Evolutionary conservation across 2,329 filamentous ascomycete genomes (phyloP).

Genomic region (Colletotrichum lentis): DNA sequence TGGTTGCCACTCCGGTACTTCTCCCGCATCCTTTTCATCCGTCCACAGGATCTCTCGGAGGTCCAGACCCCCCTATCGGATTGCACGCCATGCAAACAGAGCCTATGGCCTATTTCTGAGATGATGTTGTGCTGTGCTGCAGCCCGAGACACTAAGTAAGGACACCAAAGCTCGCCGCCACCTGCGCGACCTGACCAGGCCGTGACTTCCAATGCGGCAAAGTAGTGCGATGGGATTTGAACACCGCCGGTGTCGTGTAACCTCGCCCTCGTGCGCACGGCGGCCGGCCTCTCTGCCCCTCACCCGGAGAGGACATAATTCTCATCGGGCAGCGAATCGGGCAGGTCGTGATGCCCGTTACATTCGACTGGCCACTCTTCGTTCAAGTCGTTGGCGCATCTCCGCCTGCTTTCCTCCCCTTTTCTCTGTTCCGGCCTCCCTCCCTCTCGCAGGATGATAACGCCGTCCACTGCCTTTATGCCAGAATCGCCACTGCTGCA

Average conservation of each 20-base stretch:
- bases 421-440: not conserved
- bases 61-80: slow-evolving; percentile 6
- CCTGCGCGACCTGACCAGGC: slow-evolving; percentile 4
- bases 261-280: slow-evolving; percentile 1
- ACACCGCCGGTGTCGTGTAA: not conserved
- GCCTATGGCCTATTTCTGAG: slow-evolving; percentile 3
- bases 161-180: not conserved
- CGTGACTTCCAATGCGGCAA: slow-evolving; percentile 1
- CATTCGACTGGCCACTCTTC: slow-evolving; percentile 10
- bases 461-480: slow-evolving; percentile 8
- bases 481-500: slow-evolving; percentile 17
- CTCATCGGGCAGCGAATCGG: slow-evolving; percentile 22
- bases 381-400: slow-evolving; percentile 5
- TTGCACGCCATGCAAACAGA: slow-evolving; percentile 1
- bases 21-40: not conserved
- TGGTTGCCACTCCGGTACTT: not conserved
- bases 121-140: not conserved
- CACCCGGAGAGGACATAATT: not conserved
- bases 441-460: not conserved
- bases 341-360: slow-evolving; percentile 16
- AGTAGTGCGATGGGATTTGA: slow-evolving; percentile 11
- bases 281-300: not conserved
- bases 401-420: no score
- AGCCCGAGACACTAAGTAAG: not conserved
- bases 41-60: not conserved